Percentiles rank a stretch among this genome's conserved stretches.
Evolutionary conservation across 495 filamentous ascomycete genomes (phyloP).

Genomic region (Terfezia boudieri): DNA sequence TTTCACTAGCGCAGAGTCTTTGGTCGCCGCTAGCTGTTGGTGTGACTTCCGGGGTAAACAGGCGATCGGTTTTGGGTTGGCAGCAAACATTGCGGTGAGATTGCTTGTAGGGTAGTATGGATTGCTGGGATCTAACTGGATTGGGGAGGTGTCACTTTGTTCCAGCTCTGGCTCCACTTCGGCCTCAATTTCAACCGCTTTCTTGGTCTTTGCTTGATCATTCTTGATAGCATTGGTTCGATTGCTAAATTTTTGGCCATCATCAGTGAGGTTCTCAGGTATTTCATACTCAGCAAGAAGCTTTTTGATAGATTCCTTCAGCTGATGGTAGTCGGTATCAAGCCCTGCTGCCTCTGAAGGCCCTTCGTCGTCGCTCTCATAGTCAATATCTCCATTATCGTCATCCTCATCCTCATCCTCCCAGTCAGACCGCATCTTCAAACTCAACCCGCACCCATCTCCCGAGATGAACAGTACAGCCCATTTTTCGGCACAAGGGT

Average conservation of each 20-base stretch:
- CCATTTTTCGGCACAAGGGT: conserved; percentile 53
- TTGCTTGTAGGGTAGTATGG: conserved; percentile 19
- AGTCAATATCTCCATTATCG: conserved; percentile 42
- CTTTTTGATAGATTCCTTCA: conserved; percentile 62
- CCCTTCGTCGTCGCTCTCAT: conserved; percentile 45
- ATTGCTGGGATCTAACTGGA: conserved; percentile 15
- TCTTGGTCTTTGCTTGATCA: conserved; percentile 1
- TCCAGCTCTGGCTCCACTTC: background rate
- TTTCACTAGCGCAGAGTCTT: conserved; percentile 1
- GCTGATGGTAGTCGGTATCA: conserved; percentile 60
- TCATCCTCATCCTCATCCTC: conserved; percentile 45
- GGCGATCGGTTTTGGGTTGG: conserved; percentile 3
- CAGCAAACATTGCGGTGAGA: conserved; percentile 17
- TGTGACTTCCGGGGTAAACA: background rate
- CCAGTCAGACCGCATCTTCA: conserved; percentile 48
- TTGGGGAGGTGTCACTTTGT: background rate
- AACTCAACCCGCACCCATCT: conserved; percentile 43
- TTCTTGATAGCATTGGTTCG: conserved; percentile 10
- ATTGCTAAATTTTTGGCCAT: conserved; percentile 11
- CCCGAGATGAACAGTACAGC: conserved; percentile 52
- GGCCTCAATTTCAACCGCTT: background rate
- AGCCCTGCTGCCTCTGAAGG: conserved; percentile 41
- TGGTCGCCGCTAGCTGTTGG: background rate
- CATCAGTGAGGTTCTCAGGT: conserved; percentile 25
- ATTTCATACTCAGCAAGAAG: conserved; percentile 63